Conservation (phyloP, 305 asterid genomes). For the Stenogyne calaminthoides region DNA sequence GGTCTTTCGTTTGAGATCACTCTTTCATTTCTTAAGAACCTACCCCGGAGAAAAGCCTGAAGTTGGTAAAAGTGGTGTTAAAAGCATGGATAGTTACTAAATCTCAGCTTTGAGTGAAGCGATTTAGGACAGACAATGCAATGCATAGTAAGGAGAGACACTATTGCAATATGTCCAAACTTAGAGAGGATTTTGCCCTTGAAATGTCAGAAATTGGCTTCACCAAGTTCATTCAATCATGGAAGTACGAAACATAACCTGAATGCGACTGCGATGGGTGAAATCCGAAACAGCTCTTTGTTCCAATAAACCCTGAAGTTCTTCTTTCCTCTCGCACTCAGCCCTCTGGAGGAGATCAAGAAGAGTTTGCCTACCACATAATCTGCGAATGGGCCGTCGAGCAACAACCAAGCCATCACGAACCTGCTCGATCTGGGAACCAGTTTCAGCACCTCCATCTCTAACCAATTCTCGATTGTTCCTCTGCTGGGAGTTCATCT, state of each 20-base stretch:
- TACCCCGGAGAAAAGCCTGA: constrained; percentile 78
- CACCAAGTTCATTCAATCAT: background rate
- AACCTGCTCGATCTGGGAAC: constrained; percentile 58
- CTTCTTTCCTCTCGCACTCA: constrained; percentile 71
- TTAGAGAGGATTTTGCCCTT: background rate
- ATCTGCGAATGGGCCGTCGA: constrained; percentile 60
- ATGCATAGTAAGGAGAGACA: background rate
- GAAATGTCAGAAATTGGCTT: background rate
- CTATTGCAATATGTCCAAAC: background rate
- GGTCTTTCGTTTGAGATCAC: constrained; percentile 50
- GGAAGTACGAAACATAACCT: constrained; percentile 38
- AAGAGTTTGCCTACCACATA: too few relatives aligned
- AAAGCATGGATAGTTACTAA: background rate
- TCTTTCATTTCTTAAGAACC: constrained; percentile 68
- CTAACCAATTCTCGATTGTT: constrained; percentile 43
- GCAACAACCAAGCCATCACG: constrained; percentile 49
- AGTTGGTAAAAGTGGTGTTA: constrained; percentile 9
- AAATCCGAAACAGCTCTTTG: constrained; percentile 72
- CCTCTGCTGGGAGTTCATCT: constrained; percentile 48
- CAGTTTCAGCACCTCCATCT: constrained; percentile 54
- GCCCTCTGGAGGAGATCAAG: constrained; percentile 80
- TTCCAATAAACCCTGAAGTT: constrained; percentile 65
- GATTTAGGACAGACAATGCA: background rate
- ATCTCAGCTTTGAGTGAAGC: constrained; percentile 6
- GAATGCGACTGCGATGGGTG: constrained; percentile 83